A percentile compares a stretch with the other conserved stretches of the same genome.
phyloP scores from a whole-genome alignment of 768 basidiomycete species.

The Russula emetica region DNA sequence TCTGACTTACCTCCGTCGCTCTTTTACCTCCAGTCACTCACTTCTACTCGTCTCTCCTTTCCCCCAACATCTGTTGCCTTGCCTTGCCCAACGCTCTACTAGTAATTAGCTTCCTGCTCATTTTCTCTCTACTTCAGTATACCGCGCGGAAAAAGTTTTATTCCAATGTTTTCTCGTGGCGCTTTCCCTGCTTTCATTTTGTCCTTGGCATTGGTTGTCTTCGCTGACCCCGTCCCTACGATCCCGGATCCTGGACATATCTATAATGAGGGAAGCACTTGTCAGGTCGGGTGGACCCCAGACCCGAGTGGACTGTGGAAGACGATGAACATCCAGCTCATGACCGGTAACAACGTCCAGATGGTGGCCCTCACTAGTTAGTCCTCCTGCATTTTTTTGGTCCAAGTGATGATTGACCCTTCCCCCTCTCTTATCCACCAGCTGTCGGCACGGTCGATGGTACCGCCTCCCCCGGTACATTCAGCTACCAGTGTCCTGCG shows the following conservation, averaged over 20 bases:
- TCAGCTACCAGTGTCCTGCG: conserved; percentile 60
- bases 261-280: conserved; percentile 54
- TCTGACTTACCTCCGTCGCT: neutral
- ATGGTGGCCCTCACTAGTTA: conserved; percentile 67
- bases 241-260: conserved; percentile 55
- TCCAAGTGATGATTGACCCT: neutral
- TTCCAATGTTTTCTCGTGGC: conserved; percentile 19
- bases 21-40: neutral
- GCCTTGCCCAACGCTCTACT: neutral
- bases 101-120: neutral
- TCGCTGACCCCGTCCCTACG: conserved; percentile 55
- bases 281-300: conserved; percentile 54
- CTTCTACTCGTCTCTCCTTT: neutral
- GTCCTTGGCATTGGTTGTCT: conserved; percentile 32
- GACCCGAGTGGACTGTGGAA: conserved; percentile 64
- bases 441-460: conserved; percentile 66
- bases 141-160: neutral
- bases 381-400: conserved; percentile 30
- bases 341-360: conserved; percentile 67
- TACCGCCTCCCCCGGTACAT: conserved; percentile 46
- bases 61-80: neutral
- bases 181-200: conserved; percentile 22
- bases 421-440: conserved; percentile 38
- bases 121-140: neutral
- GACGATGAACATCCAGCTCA: conserved; percentile 69